phyloP scores from a whole-genome alignment of 306 rosid species.

The Begonia loranthoides region DNA sequence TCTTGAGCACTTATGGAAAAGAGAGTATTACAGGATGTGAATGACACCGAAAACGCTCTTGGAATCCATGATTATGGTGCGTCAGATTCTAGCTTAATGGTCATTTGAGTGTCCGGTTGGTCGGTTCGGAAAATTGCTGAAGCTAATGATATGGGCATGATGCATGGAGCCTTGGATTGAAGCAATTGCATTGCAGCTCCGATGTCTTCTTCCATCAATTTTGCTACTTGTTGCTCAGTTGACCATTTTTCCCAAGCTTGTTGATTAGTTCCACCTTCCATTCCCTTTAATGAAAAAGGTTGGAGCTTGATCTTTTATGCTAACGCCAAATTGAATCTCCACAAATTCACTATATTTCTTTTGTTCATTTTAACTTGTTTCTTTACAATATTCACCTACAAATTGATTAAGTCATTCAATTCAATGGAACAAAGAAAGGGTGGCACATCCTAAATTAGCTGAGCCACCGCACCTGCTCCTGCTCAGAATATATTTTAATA shows the following conservation, averaged over 20 bases:
- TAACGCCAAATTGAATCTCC: too few species aligned
- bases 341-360: too few species aligned
- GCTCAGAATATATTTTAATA: too few species aligned
- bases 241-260: constrained; percentile 95
- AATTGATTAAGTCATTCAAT: too few species aligned
- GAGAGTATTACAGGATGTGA: constrained; percentile 8
- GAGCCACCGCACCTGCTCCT: constrained; percentile 99
- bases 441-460: constrained; percentile 91
- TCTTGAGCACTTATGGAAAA: too few species aligned
- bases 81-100: constrained; percentile 70
- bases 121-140: constrained; percentile 74
- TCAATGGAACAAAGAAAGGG: too few species aligned
- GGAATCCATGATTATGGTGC: constrained; percentile 29
- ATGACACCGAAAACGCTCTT: constrained; percentile 8
- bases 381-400: too few species aligned
- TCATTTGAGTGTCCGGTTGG: constrained; percentile 39
- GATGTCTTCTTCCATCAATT: constrained; percentile 96
- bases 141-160: constrained; percentile 96
- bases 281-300: constrained; percentile 33
- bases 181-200: constrained; percentile 99
- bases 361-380: too few species aligned
- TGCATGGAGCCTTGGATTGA: constrained; percentile 93
- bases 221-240: constrained; percentile 87
- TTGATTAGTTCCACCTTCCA: constrained; percentile 44
- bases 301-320: too few species aligned